Conservation (phyloP, 2,329 filamentous ascomycete genomes). For the Colletotrichum sp. region DNA sequence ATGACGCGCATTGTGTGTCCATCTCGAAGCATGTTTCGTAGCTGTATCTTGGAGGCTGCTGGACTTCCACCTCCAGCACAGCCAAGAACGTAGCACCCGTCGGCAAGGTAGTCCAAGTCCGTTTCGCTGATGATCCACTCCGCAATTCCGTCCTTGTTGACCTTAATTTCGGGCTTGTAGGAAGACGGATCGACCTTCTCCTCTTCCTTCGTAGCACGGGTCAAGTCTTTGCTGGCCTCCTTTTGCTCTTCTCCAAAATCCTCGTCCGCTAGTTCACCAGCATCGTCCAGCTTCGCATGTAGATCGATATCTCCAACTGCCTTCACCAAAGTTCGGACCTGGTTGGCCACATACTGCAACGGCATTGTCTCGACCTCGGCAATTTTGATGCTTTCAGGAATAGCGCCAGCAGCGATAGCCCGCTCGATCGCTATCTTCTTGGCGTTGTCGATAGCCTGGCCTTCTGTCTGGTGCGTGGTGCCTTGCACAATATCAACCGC, state of each 20-base stretch:
- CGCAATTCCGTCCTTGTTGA: constrained; percentile 11
- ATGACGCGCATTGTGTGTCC: constrained; percentile 43
- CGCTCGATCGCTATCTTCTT: constrained; percentile 23
- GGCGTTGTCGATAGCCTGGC: constrained; percentile 24
- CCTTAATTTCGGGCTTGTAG: background rate
- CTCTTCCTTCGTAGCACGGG: constrained; percentile 44
- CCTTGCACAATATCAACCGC: constrained; percentile 43
- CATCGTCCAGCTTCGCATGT: constrained; percentile 37
- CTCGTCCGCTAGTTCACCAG: constrained; percentile 40
- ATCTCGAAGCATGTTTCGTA: constrained; percentile 42
- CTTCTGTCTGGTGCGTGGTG: constrained; percentile 22
- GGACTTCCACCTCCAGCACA: constrained; percentile 48
- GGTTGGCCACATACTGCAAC: constrained; percentile 34
- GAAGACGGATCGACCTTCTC: constrained; percentile 42
- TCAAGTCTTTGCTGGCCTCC: constrained; percentile 36
- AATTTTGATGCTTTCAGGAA: constrained; percentile 36
- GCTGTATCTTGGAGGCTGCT: constrained; percentile 37
- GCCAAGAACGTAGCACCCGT: constrained; percentile 51
- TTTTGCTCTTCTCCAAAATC: constrained; percentile 48
- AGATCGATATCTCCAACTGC: constrained; percentile 45
- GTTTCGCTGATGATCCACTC: constrained; percentile 50
- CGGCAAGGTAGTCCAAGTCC: constrained; percentile 48
- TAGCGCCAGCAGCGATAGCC: constrained; percentile 20
- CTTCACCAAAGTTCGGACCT: constrained; percentile 39
- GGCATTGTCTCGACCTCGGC: constrained; percentile 46